Evolutionary conservation across 2,329 filamentous ascomycete species (phyloP).

Genomic region (Cladorrhinum sp.): DNA sequence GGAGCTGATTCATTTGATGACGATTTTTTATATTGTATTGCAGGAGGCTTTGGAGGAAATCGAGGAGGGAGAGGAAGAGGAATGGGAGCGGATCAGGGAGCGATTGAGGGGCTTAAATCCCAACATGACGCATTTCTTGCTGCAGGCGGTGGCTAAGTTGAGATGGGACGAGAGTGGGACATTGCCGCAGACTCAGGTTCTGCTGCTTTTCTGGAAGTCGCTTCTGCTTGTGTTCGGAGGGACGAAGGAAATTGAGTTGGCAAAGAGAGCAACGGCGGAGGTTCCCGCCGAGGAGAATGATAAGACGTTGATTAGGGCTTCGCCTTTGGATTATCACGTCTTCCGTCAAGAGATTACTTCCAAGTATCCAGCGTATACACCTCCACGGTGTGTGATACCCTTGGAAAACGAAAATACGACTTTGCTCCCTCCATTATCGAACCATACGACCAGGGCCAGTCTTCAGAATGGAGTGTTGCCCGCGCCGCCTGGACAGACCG

Average conservation of each 20-base stretch:
- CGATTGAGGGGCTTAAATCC: conserved; percentile 62
- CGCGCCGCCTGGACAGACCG: conserved; percentile 53
- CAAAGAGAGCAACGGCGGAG: conserved; percentile 71
- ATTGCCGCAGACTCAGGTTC: conserved; percentile 65
- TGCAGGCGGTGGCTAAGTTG: conserved; percentile 64
- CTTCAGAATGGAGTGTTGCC: conserved; percentile 61
- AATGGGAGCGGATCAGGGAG: conserved; percentile 44
- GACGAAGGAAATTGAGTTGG: conserved; percentile 65
- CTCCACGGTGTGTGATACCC: conserved; percentile 77
- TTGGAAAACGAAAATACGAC: conserved; percentile 89
- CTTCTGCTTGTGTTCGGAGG: conserved; percentile 84
- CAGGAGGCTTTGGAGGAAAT: conserved; percentile 55
- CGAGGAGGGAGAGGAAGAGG: conserved; percentile 29
- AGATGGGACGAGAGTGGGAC: conserved; percentile 68
- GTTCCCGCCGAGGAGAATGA: conserved; percentile 57
- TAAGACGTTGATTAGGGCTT: conserved; percentile 83
- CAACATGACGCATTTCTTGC: conserved; percentile 67
- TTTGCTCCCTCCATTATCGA: conserved; percentile 79
- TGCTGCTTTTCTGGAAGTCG: conserved; percentile 89
- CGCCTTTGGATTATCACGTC: conserved; percentile 90
- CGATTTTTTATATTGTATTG: conserved; percentile 59
- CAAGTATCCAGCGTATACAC: conserved; percentile 95
- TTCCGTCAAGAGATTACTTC: conserved; percentile 97
- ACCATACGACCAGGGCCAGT: conserved; percentile 63
- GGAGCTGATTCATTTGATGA: conserved; percentile 61